A percentile compares a stretch with the other conserved stretches of the same genome.
Evolutionary conservation across 1,139 yeast genomes (phyloP).

Genomic region (Yamadazyma spencermartinsiae): DNA sequence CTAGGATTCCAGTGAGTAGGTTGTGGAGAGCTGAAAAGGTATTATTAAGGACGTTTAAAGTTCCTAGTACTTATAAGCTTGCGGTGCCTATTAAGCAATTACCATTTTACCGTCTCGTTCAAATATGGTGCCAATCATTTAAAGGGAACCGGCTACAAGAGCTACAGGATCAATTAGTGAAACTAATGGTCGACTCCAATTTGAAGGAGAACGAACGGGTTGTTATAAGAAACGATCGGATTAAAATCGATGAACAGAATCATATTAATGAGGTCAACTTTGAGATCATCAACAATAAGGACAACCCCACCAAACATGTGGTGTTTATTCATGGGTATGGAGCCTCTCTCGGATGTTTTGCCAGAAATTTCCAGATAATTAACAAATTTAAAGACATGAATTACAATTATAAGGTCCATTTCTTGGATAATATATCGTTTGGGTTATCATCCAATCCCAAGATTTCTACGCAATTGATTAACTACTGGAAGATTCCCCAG

Average conservation of each 20-base stretch:
- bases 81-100: conserved; percentile 6
- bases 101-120: conserved; percentile 9
- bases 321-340: conserved; percentile 92
- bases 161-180: conserved; percentile 38
- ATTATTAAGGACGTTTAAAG: conserved; percentile 2
- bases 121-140: conserved; percentile 35
- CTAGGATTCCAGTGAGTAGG: too few species aligned
- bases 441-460: conserved; percentile 75
- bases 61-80: conserved; percentile 6
- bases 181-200: conserved; percentile 33
- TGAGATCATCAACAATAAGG: conserved; percentile 25
- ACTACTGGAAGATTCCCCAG: conserved; percentile 23
- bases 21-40: not conserved
- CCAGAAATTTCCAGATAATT: conserved; percentile 64
- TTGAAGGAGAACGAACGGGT: conserved; percentile 25
- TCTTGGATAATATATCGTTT: conserved; percentile 82
- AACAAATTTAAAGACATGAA: conserved; percentile 38
- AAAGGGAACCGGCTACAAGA: conserved; percentile 24
- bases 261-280: conserved; percentile 40
- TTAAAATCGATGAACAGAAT: conserved; percentile 31
- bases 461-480: conserved; percentile 19
- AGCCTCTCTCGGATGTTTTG: conserved; percentile 84
- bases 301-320: conserved; percentile 36
- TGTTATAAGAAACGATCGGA: conserved; percentile 19
- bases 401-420: conserved; percentile 57